Conservation (phyloP, 306 rosid species). For the Carpinus viminea region DNA sequence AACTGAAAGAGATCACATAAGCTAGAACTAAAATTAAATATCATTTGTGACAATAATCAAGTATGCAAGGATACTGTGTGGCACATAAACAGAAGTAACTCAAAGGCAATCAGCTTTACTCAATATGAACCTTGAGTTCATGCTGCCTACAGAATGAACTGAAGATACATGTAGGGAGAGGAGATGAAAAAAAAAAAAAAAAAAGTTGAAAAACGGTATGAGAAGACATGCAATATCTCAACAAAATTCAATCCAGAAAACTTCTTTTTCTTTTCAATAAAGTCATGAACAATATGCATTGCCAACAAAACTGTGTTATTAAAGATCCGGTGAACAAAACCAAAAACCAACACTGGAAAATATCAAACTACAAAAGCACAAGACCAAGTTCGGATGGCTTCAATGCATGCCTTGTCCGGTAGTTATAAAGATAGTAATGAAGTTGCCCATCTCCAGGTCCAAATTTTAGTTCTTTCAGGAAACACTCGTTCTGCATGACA, state of each 20-base stretch:
- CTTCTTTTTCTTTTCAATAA: not conserved
- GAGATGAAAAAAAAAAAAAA: not conserved
- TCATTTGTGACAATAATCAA: not conserved
- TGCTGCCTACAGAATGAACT: not conserved
- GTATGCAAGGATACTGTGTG: not conserved
- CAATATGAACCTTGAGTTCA: not conserved
- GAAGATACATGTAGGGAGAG: not conserved
- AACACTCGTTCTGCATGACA: conserved; percentile 69
- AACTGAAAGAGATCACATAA: not conserved
- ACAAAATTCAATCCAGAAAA: not conserved
- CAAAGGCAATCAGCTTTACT: not conserved
- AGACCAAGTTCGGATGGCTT: conserved; percentile 69
- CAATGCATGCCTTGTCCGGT: conserved; percentile 47
- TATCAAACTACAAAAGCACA: conserved; percentile 55
- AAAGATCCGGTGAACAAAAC: conserved; percentile 14
- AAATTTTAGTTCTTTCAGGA: conserved; percentile 63
- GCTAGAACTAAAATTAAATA: not conserved
- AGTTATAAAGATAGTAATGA: conserved; percentile 63
- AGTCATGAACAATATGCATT: not conserved
- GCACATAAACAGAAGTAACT: not conserved
- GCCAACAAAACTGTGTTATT: not conserved
- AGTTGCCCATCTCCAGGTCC: conserved; percentile 75
- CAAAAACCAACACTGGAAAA: conserved; percentile 17
- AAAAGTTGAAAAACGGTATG: not conserved
- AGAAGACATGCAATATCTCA: not conserved